phyloP scores from a whole-genome alignment of 169 alveolate species.

The Cryptosporidium canis region DNA sequence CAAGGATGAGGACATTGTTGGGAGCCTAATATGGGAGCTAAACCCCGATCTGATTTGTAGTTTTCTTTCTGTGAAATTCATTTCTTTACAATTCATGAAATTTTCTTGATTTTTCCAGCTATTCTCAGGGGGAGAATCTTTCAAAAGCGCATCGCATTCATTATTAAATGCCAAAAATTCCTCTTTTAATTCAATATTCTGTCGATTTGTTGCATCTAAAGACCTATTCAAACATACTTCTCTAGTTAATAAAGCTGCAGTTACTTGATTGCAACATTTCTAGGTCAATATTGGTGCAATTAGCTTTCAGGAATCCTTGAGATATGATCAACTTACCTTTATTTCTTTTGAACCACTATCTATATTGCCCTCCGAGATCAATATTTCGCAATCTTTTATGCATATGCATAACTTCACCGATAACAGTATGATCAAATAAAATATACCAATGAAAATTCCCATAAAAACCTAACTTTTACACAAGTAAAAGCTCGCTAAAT shows the following conservation, averaged over 20 bases:
- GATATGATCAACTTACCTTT: background rate
- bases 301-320: background rate
- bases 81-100: conserved; percentile 6
- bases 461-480: background rate
- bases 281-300: background rate
- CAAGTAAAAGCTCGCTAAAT: background rate
- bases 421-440: background rate
- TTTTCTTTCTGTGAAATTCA: conserved; percentile 1
- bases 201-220: background rate
- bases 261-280: background rate
- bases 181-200: too few relatives aligned
- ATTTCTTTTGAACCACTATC: background rate
- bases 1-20: background rate
- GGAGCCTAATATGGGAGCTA: conserved; percentile 53
- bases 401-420: background rate
- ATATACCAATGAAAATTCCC: background rate
- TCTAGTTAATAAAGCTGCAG: background rate
- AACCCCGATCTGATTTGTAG: conserved; percentile 53
- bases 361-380: background rate
- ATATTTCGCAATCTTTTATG: background rate
- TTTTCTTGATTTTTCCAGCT: background rate
- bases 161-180: background rate
- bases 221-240: background rate
- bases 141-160: background rate
- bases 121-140: background rate